These are phyloP conservation scores for Fusarium mundagurra DNA, from an alignment of 2,329 filamentous ascomycete genomes.

Conservation along the genomic window DNA sequence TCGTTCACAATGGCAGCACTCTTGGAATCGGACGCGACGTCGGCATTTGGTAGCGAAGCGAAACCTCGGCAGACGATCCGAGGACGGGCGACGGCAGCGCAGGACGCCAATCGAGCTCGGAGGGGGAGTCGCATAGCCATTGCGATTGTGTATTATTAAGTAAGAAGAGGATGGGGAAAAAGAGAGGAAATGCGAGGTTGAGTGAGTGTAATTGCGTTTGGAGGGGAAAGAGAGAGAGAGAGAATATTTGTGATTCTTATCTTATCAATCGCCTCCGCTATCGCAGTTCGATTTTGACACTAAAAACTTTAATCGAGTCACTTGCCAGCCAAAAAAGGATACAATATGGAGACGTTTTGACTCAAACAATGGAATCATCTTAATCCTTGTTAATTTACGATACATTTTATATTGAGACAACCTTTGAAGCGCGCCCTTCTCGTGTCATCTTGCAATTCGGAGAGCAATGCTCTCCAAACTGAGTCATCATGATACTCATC, in stretches of 20 bases:
- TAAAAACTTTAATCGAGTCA: conserved; percentile 7
- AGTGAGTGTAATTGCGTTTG: background rate
- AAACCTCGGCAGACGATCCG: conserved; percentile 45
- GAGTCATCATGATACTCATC: background rate
- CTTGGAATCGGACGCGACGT: conserved; percentile 77
- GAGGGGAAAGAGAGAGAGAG: conserved; percentile 25
- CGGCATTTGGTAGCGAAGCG: conserved; percentile 68
- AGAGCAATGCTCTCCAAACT: background rate
- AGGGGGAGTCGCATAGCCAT: conserved; percentile 55
- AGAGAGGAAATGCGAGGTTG: background rate
- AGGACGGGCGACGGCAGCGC: conserved; percentile 35
- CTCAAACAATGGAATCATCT: conserved; percentile 10
- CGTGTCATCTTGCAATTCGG: too few species aligned
- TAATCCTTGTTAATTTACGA: background rate
- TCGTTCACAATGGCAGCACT: conserved; percentile 79
- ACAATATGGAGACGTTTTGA: conserved; percentile 8
- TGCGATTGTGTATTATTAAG: background rate
- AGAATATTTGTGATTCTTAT: conserved; percentile 40
- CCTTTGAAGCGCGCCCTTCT: background rate
- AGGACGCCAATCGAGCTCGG: conserved; percentile 50
- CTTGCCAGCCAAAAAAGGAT: background rate
- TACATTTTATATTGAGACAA: background rate
- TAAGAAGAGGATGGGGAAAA: background rate
- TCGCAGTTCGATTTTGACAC: conserved; percentile 37
- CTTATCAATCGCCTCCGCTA: conserved; percentile 47